Evolutionary conservation across 176 grass and related monocot genomes (phyloP), one percentile per base, ranked within the genome.

Genomic region (Zoysia japonica): DNA sequence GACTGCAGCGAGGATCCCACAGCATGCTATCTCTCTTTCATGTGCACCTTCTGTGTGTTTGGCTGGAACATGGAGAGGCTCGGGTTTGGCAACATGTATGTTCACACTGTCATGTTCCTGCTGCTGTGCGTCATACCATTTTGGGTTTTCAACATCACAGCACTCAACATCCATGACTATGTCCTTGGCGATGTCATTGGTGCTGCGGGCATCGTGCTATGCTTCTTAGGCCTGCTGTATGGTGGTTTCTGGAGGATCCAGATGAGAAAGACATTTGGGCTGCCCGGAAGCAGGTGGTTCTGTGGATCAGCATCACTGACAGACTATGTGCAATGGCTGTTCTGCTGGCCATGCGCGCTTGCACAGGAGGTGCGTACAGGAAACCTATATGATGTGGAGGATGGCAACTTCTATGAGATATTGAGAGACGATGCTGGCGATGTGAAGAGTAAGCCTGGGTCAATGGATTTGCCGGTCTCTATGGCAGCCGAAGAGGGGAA

Each of bases 11-110:
- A 91, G 17, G 92, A 98, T 41, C 69, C 83, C 3, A 82, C 92
- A 16, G 79, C 84, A 28, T 87, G 85, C 67, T 98, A 62, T 77
- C 81, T 93, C 38, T 98, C 92, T 12, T 81, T 90, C 57, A 61
- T 91, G 41, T 98, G 90, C 85, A 89, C 75, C 3, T 94, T 84
- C 77, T 98, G 96, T 82, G 96, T 98, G 63, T 94, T 98, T 9
- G 92, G 96, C 2, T 98, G 95, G 95, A 98, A 98, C 71, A 93
- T 94, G 92, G 92, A 98, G 81, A 84, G 95, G 72, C 78, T 98
- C 39, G 90, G 95, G 42, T 89, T 98, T 68, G 90, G 92, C 16
- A 94, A 98, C 81, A 98, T 98, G 95, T 98, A 91, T 67, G 78
- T 94, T 17, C 95, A 98, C 75, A 85, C 91, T 3, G 36, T 80